These are phyloP conservation scores for Gilbertella persicaria DNA, from an alignment of 371 early-diverging fungal genomes.

Conservation along the genomic window DNA sequence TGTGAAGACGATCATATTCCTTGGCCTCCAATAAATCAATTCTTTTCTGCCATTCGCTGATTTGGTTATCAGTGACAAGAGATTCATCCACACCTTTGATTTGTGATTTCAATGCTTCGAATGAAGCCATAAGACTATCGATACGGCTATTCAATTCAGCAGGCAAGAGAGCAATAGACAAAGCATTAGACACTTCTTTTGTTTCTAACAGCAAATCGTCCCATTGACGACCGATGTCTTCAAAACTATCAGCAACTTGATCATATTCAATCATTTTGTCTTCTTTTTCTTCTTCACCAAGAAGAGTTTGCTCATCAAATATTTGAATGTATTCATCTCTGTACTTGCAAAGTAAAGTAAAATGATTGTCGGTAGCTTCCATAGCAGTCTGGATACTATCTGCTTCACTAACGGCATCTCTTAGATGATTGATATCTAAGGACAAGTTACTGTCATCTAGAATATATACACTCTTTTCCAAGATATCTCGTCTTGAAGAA, in stretches of 20 bases:
- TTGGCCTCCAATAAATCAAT: conserved; percentile 35
- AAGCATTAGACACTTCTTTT: conserved; percentile 13
- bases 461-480: conserved; percentile 23
- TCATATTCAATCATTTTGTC: conserved; percentile 21
- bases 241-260: conserved; percentile 11
- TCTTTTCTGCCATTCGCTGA: conserved; percentile 42
- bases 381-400: conserved; percentile 34
- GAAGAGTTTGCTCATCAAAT: conserved; percentile 24
- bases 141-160: conserved; percentile 33
- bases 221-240: conserved; percentile 28
- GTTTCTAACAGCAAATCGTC: conserved; percentile 27
- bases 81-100: conserved; percentile 22
- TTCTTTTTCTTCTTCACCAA: conserved; percentile 22
- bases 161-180: conserved; percentile 29
- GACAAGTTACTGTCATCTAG: conserved; percentile 22
- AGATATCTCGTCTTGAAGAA: conserved; percentile 14
- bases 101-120: conserved; percentile 17
- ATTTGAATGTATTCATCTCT: conserved; percentile 26
- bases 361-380: conserved; percentile 29
- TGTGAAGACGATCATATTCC: conserved; percentile 30
- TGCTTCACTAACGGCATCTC: conserved; percentile 39
- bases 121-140: conserved; percentile 17
- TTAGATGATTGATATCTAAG: conserved; percentile 24
- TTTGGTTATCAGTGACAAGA: conserved; percentile 28
- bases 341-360: conserved; percentile 22